phyloP scores from a whole-genome alignment of 306 rosid genomes.

The Vachellia collinsii region DNA sequence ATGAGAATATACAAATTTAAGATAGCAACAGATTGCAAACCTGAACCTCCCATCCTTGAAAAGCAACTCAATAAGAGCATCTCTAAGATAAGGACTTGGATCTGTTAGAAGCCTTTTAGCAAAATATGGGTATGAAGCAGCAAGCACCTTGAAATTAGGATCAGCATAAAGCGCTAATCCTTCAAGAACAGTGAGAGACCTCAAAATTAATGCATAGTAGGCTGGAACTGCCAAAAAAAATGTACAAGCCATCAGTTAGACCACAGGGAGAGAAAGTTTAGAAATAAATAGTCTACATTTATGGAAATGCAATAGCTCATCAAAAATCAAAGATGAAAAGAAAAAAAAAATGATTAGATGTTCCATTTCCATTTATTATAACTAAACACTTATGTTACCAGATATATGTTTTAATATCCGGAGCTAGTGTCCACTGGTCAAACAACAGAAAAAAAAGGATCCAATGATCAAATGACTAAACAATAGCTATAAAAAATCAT shows the following conservation, averaged over 20 bases:
- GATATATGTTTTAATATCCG: not conserved
- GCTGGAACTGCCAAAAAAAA: slow-evolving; percentile 73
- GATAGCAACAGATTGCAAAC: slow-evolving; percentile 46
- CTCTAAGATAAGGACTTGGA: slow-evolving; percentile 92
- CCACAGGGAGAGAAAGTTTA: slow-evolving; percentile 25
- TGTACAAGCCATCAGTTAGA: slow-evolving; percentile 39
- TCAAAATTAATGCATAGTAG: slow-evolving; percentile 86
- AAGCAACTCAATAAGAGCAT: slow-evolving; percentile 91
- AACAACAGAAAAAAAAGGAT: not conserved
- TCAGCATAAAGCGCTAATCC: slow-evolving; percentile 92
- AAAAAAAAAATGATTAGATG: slow-evolving; percentile 8
- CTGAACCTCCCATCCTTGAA: slow-evolving; percentile 86
- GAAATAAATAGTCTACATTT: slow-evolving; percentile 7
- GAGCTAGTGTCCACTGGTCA: not conserved
- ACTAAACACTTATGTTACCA: not conserved
- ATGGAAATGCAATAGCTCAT: slow-evolving; percentile 11
- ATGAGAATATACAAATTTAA: slow-evolving; percentile 23
- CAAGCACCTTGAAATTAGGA: slow-evolving; percentile 94
- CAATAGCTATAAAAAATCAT: not conserved
- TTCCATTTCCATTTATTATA: not conserved
- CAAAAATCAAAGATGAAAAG: slow-evolving; percentile 7
- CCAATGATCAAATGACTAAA: slow-evolving; percentile 1
- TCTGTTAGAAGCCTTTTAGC: slow-evolving; percentile 93
- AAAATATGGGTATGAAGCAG: slow-evolving; percentile 93
- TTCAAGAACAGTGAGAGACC: slow-evolving; percentile 93